These are phyloP conservation scores for Arabidopsis arenosa DNA, from an alignment of 345 rosid genomes.

Conservation along the genomic window DNA sequence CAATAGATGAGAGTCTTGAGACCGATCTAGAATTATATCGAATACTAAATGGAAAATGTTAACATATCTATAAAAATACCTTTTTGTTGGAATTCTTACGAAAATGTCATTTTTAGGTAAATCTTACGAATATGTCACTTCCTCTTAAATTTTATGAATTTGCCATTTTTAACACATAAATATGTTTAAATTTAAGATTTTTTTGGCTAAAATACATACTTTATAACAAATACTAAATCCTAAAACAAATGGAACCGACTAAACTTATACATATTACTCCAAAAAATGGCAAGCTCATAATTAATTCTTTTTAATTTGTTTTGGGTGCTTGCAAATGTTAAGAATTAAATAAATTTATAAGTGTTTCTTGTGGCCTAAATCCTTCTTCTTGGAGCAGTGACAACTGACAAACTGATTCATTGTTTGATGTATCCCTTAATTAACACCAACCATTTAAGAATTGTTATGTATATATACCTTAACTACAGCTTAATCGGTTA, in stretches of 20 bases:
- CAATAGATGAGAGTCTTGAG: neutral
- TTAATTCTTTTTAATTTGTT: neutral
- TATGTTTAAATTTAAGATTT: no score
- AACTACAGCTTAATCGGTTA: conserved; percentile 26
- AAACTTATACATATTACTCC: no score
- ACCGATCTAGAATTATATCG: neutral
- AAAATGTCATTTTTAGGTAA: no score
- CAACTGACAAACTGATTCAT: conserved; percentile 24
- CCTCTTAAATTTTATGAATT: no score
- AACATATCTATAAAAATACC: neutral
- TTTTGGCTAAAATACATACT: no score
- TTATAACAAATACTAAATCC: no score
- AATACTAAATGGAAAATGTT: neutral
- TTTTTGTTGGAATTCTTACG: neutral
- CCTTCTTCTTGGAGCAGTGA: conserved; percentile 12
- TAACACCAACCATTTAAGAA: conserved; percentile 14
- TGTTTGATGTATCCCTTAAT: conserved; percentile 6
- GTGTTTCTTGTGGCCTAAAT: neutral
- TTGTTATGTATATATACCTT: neutral
- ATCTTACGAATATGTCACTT: no score
- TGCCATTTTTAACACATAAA: no score
- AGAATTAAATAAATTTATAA: neutral
- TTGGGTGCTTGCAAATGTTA: conserved; percentile 15
- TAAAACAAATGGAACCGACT: no score
- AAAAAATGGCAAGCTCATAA: no score